A percentile compares a stretch with the other conserved stretches of the same genome.
phyloP scores from a whole-genome alignment of 2,329 filamentous ascomycete species.

The Fusarium sulawesiense region DNA sequence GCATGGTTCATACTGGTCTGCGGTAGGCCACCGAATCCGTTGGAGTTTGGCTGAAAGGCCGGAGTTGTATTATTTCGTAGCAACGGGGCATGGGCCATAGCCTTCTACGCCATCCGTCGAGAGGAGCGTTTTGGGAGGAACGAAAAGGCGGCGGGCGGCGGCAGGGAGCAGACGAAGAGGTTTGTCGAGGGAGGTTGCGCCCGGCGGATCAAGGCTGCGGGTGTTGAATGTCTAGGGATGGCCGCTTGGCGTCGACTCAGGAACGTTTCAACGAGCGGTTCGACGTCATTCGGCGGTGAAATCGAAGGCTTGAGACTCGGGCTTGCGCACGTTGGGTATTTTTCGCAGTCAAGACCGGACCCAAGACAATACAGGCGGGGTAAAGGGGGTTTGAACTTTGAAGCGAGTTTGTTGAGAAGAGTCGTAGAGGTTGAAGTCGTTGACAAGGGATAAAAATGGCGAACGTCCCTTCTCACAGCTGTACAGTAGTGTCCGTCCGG shows the following conservation, averaged over 20 bases:
- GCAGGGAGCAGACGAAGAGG: conserved; percentile 11
- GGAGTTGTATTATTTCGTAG: conserved; percentile 69
- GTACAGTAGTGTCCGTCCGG: conserved; percentile 11
- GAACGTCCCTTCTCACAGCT: not conserved
- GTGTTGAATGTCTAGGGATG: conserved; percentile 29
- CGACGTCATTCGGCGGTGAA: conserved; percentile 47
- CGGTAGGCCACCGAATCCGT: conserved; percentile 58
- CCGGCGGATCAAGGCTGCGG: conserved; percentile 6
- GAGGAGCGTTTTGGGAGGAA: conserved; percentile 13
- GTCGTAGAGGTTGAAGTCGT: conserved; percentile 4
- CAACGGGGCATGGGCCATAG: conserved; percentile 70
- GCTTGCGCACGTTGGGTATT: conserved; percentile 3
- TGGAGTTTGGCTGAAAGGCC: conserved; percentile 62
- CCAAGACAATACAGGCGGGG: conserved; percentile 28
- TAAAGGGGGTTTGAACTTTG: conserved; percentile 27
- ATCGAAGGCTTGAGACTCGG: conserved; percentile 30
- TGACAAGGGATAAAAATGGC: conserved; percentile 10
- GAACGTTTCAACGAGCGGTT: conserved; percentile 36
- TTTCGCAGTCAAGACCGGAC: conserved; percentile 9
- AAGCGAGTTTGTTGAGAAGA: conserved; percentile 16
- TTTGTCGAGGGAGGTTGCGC: conserved; percentile 35
- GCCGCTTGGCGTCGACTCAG: conserved; percentile 40
- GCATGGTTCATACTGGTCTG: conserved; percentile 63
- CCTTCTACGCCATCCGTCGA: conserved; percentile 58
- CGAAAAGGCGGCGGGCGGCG: conserved; percentile 16